A percentile compares a stretch with the other conserved stretches of the same genome.
Conservation (phyloP, 1,284 basidiomycete species). For the Mixia osmundae region DNA sequence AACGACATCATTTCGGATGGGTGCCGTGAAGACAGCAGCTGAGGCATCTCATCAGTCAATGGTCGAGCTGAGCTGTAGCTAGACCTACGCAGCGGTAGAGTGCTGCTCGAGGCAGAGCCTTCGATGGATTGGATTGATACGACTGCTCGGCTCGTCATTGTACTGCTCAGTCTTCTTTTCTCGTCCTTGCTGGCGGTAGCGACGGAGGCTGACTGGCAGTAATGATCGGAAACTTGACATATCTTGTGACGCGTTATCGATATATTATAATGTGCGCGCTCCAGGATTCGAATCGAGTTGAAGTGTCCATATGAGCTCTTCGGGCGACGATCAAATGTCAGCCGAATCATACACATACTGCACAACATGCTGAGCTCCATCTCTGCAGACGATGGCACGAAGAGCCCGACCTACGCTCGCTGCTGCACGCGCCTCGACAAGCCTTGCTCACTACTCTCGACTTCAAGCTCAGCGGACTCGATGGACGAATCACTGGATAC, state of each 20-base stretch:
- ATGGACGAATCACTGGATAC: conserved; percentile 58
- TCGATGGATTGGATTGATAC: too few species aligned
- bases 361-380: background rate
- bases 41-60: background rate
- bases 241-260: too few species aligned
- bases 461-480: conserved; percentile 51
- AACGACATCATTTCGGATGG: conserved; percentile 96
- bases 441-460: conserved; percentile 37
- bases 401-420: conserved; percentile 1
- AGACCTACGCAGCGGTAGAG: conserved; percentile 12
- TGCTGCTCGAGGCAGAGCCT: too few species aligned
- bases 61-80: background rate
- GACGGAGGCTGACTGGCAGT: too few species aligned
- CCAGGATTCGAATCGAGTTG: too few species aligned
- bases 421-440: conserved; percentile 5
- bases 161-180: too few species aligned
- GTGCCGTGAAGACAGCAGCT: conserved; percentile 69
- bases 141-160: too few species aligned
- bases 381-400: conserved; percentile 5
- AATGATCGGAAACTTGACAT: too few species aligned
- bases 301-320: too few species aligned
- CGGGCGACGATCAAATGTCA: too few species aligned
- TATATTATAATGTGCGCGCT: too few species aligned
- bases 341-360: background rate
- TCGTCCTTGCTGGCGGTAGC: too few species aligned